phyloP scores from a whole-genome alignment of 1,284 basidiomycete genomes.

The Anthracocystis walkeri region DNA sequence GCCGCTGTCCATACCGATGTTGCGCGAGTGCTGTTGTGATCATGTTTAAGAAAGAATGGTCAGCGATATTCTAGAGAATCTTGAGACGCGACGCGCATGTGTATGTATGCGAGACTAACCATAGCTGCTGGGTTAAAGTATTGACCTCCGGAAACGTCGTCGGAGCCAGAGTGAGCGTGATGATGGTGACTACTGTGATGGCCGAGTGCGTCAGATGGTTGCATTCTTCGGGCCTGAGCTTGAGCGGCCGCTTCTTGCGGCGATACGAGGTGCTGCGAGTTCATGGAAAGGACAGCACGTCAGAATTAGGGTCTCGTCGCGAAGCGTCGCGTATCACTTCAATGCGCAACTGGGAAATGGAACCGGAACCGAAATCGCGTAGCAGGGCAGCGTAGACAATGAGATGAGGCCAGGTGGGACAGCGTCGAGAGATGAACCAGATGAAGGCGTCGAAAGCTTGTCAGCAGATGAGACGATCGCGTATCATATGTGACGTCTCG shows the following conservation, averaged over 20 bases:
- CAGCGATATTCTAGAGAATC: neutral
- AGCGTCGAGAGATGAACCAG: conserved; percentile 8
- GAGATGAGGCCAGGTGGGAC: neutral
- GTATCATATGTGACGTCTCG: conserved; percentile 17
- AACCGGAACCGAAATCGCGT: conserved; percentile 1
- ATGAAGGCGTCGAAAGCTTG: conserved; percentile 19
- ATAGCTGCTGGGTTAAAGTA: conserved; percentile 57
- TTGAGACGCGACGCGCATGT: conserved; percentile 8
- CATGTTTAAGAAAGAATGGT: neutral
- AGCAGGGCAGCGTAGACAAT: neutral
- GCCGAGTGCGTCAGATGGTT: conserved; percentile 48
- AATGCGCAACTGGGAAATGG: conserved; percentile 30
- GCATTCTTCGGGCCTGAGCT: conserved; percentile 56
- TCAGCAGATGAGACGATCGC: conserved; percentile 36
- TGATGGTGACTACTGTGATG: conserved; percentile 51
- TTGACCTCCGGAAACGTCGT: conserved; percentile 47
- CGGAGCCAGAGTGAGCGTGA: conserved; percentile 41
- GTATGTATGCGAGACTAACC: conserved; percentile 23
- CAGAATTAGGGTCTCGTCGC: conserved; percentile 32
- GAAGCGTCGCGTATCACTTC: conserved; percentile 40
- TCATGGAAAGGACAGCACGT: conserved; percentile 48
- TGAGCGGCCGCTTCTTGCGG: conserved; percentile 58
- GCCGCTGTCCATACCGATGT: conserved; percentile 46
- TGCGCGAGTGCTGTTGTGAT: conserved; percentile 36
- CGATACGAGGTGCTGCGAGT: conserved; percentile 57